Evolutionary conservation across 768 basidiomycete genomes (phyloP).

Genomic region (Naganishia friedmannii): DNA sequence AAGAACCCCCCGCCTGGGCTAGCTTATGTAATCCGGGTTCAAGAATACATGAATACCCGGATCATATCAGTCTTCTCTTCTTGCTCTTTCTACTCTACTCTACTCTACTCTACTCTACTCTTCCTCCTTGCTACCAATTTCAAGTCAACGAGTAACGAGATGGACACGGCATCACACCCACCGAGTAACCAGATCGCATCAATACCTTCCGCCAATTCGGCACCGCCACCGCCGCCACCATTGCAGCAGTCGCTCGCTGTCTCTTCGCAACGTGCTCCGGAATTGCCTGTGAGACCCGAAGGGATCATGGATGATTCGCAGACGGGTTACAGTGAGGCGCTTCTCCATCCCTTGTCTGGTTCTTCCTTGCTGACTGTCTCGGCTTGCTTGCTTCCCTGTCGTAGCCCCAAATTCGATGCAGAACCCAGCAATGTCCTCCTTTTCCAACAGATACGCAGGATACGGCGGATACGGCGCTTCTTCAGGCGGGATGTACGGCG

Average conservation of each 20-base stretch:
- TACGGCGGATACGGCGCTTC: constrained; percentile 15
- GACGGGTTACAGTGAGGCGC: too few relatives aligned
- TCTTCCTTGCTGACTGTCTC: too few relatives aligned
- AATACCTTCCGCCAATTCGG: too few relatives aligned
- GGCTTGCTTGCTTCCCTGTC: too few relatives aligned
- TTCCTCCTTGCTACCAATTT: not conserved
- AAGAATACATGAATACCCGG: not conserved
- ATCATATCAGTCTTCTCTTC: not conserved
- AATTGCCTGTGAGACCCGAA: too few relatives aligned
- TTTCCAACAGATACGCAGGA: constrained; percentile 16
- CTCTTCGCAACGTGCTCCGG: too few relatives aligned
- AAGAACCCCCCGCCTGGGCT: too few relatives aligned
- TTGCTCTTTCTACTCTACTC: constrained; percentile 2
- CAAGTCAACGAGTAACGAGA: not conserved
- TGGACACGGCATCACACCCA: constrained; percentile 1
- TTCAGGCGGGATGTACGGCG: constrained; percentile 6
- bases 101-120: too few relatives aligned
- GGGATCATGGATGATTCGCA: too few relatives aligned
- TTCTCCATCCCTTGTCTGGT: too few relatives aligned
- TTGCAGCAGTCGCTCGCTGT: too few relatives aligned
- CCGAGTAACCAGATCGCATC: not conserved
- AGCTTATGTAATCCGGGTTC: constrained; percentile 15
- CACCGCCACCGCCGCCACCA: too few relatives aligned
- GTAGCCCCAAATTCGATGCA: constrained; percentile 9
- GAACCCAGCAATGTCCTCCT: constrained; percentile 16